These are phyloP conservation scores for Corymbia calophylla DNA, from an alignment of 441 rosid genomes.

Conservation along the genomic window DNA sequence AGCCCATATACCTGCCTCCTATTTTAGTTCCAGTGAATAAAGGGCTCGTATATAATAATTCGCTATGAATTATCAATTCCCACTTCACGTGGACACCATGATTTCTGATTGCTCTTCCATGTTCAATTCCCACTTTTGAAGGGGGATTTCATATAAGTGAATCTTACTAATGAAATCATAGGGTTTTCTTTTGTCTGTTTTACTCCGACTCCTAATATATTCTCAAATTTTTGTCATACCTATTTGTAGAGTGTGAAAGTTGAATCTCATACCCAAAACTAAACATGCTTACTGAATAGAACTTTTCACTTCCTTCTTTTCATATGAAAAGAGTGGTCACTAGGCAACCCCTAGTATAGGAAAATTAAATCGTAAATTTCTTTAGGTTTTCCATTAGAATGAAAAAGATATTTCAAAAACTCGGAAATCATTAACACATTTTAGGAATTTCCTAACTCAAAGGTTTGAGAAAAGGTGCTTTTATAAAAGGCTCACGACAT, in stretches of 20 bases:
- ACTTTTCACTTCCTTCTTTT: not conserved
- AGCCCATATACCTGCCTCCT: not conserved
- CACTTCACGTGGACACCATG: not conserved
- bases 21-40: not conserved
- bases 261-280: rapidly evolving
- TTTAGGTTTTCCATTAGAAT: not conserved
- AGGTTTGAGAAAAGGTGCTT: rapidly evolving
- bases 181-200: too few relatives aligned
- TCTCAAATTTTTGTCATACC: rapidly evolving
- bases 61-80: not conserved
- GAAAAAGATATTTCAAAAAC: too few relatives aligned
- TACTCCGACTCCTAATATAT: rapidly evolving
- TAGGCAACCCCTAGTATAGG: rapidly evolving
- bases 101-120: not conserved
- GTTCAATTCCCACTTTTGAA: not conserved
- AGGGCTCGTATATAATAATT: not conserved
- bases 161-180: not conserved
- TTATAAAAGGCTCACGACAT: not conserved
- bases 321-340: not conserved
- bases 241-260: rapidly evolving
- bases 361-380: not conserved
- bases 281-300: rapidly evolving
- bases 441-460: not conserved
- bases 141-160: not conserved
- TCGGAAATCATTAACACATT: not conserved